Base-by-base conservation (phyloP, 305 asterid genomes). In the Fraxinus xanthoxyloides region DNA sequence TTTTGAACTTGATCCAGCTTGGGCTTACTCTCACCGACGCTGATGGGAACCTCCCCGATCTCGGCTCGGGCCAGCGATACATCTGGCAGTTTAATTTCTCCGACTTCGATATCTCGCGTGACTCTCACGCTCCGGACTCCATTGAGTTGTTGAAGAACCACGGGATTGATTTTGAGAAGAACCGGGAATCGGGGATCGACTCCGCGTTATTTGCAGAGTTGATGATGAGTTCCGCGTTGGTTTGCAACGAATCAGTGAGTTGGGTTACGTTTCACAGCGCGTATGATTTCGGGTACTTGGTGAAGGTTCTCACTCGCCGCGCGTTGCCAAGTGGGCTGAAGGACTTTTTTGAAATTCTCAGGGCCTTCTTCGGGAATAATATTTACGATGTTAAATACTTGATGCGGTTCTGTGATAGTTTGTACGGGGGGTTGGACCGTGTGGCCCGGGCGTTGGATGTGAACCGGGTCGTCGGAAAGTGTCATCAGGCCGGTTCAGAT, bases 251-350 rank as follows among this genome's bases (percentile, higher is more conserved):
- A n/a, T 82, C 81, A 15, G 91, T 92, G 0, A 89, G 89, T 35
- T 93, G 94, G 94, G 91, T 93, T 15, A 90, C 95, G 54, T 93
- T 93, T 80, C 97, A 93, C 85, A 90, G 97, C 88, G 97, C 92
- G 75, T 92, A 93, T 79, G 96, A 93, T 48, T 93, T 93, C 48
- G 97, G 92, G 12, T 93, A 93, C 85, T 61, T 92, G 83, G 81
- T 92, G 46, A 93, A 93, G 87, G 51, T 89, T 3, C 88, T 93
- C 82, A 92, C 97, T 84, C 91, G 93, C 88, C 85, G 90, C 77
- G 73, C 72, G 17, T 79, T 93, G 82, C 97, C 96, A 2, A 78
- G 78, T 1, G 80, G 80, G 0, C 48, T 93, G 54, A 79, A 36
- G 31, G 93, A 79, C 40, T 93, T 93, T 75, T 28, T 90, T 81